Conservation (phyloP, 208 protist species). For the Leishmania tropica region DNA sequence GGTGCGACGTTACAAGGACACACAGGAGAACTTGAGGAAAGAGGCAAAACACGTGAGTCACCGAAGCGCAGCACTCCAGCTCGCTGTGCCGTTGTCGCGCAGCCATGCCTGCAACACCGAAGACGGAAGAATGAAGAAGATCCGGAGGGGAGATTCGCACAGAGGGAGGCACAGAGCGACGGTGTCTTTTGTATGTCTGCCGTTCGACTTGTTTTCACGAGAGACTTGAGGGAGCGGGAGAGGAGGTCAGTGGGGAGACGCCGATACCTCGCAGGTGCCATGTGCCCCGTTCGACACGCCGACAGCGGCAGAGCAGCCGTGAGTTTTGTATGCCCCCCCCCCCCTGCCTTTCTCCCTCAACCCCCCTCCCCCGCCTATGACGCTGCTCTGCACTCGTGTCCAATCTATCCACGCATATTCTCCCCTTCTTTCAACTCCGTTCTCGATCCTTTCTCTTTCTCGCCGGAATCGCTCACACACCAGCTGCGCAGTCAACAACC, state of each 20-base stretch:
- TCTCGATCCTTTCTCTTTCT: neutral
- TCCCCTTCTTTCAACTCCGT: neutral
- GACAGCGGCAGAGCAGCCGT: neutral
- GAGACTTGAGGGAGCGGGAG: neutral
- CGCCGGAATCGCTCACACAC: neutral
- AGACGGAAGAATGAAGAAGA: neutral
- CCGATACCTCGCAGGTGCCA: neutral
- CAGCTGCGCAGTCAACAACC: conserved; percentile 4
- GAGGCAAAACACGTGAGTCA: neutral
- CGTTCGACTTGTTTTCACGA: neutral
- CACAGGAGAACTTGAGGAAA: neutral
- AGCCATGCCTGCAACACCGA: neutral
- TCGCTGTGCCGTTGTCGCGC: neutral
- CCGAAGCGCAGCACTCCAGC: neutral
- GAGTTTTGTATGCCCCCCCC: neutral
- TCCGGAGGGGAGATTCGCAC: neutral
- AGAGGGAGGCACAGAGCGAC: neutral
- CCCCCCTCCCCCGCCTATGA: neutral
- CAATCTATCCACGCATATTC: neutral
- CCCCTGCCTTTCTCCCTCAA: too few species aligned
- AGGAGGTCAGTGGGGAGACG: neutral
- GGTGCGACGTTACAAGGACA: neutral
- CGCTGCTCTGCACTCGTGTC: neutral
- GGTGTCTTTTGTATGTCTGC: neutral
- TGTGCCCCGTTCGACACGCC: neutral